Evolutionary conservation across 2,329 filamentous ascomycete genomes (phyloP).

Genomic region (Rutstroemia sp.): DNA sequence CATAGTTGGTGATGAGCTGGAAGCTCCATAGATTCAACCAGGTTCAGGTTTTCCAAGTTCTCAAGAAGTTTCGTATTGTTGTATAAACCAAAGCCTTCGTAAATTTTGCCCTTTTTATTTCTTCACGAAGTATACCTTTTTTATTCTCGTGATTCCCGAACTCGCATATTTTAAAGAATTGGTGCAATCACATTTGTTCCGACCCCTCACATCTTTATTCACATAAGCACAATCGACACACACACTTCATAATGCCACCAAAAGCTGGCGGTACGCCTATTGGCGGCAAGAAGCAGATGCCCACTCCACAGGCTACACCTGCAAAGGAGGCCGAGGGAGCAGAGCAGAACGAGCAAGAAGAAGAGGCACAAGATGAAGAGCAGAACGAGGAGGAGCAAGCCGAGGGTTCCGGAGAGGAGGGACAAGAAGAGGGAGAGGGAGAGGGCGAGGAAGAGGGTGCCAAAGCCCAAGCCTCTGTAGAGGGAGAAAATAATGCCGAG

Average conservation of each 20-base stretch:
- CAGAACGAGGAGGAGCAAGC: constrained; percentile 2
- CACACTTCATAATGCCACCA: constrained; percentile 2
- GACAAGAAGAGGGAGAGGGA: not conserved
- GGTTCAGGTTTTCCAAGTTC: constrained; percentile 7
- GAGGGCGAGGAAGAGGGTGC: not conserved
- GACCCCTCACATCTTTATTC: no score
- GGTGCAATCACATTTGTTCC: no score
- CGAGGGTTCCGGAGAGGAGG: not conserved
- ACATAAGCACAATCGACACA: not conserved
- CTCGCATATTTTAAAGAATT: not conserved
- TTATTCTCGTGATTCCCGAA: not conserved
- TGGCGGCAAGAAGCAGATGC: constrained; percentile 2
- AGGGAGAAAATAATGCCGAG: not conserved
- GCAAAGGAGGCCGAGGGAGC: not conserved
- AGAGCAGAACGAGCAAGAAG: constrained; percentile 1
- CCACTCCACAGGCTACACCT: constrained; percentile 1
- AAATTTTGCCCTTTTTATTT: not conserved
- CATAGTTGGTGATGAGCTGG: constrained; percentile 1
- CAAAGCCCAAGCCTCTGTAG: not conserved
- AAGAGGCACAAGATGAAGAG: constrained; percentile 7
- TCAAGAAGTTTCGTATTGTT: not conserved
- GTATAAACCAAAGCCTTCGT: constrained; percentile 5
- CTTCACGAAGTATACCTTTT: not conserved
- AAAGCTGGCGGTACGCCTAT: constrained; percentile 1
- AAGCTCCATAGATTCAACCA: constrained; percentile 6